Evolutionary conservation across 495 filamentous ascomycete genomes (phyloP), one percentile per base, ranked within the genome.

Genomic region (Talaromyces trachyspermus): DNA sequence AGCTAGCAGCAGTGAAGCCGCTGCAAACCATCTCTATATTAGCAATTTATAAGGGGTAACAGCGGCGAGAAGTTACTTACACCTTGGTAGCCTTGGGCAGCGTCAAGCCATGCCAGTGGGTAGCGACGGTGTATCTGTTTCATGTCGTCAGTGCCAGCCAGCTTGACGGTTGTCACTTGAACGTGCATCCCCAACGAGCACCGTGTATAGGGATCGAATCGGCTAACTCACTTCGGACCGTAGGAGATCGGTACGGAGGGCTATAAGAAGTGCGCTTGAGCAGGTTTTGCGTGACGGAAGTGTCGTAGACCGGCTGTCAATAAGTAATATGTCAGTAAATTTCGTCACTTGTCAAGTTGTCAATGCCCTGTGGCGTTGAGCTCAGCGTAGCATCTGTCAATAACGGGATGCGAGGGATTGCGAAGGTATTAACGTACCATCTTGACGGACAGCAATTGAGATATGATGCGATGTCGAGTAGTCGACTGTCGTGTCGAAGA

Each of bases 101-200:
- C 48, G 65, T 78, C 54, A 75, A 61, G 54, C 80, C 80, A 24
- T 67, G 66, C 55, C 72, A 59, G 57, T 78, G 67, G 48, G 59
- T 61, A 26, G 62, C 57, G 29, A 65, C 64, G 48, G 63, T 63
- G 65, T 80, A 81, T 60, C 80, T 84, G 57, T 8, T 23, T n/a
- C 5, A 48, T 17, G 22, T 26, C 43, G 26, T 53, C 43, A 54
- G 52, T 30, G 26, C n/a, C 10, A 17, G 15, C 19, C 6, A 23
- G 6, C 26, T 38, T 15, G 41, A 6, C 10, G 22, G 14, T 25
- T 10, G 9, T 32, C 0, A 17, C 14, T 33, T 63, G 52, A 62
- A 54, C 41, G 15, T 36, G 20, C 15, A 19, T 0, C 25, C 39
- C 46, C 27, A 0, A 2, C 19, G 36, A n/a, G n/a, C 14, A 30